Evolutionary conservation across 306 rosid species (phyloP), one percentile per base, ranked within the genome.

Genomic region (Spatholobus suberectus): DNA sequence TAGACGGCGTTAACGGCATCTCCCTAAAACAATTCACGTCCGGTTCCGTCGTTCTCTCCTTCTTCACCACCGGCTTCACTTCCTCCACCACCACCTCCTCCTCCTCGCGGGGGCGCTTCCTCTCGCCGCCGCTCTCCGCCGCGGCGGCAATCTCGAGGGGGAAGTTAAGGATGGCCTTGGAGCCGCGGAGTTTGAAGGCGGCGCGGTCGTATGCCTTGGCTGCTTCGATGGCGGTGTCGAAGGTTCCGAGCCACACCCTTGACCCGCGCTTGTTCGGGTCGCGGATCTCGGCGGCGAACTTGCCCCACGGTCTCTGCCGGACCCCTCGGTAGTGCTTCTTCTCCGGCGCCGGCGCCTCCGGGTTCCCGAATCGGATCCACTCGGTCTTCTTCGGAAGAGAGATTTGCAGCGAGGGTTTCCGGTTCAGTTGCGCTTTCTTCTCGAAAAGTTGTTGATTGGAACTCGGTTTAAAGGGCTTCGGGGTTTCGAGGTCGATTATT

Each of bases 181-280:
- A 69, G 38, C 98, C 98, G 3, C 98, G 92, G 27, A 94, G 87
- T 67, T 80, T 90, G 68, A 94, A 94, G 35, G 98, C 98, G 1
- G 98, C 95, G 20, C 90, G 41, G 59, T 94, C 98, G 74, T 94
- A 94, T 4, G 98, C 95, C 82, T 81, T 92, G 41, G 98, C 98
- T 5, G 98, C 98, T 24, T 94, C 95, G 5, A 94, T 80, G 38
- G 97, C 98, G 4, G 93, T 85, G 29, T 94, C 94, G 70, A 89
- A 94, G 0, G 98, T 94, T 54, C 98, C 98, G 1, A 94, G 90
- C 98, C 98, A 92, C 5, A 92, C 91, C 57, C 98, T 81, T 0
- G 97, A 89, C 21, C 98, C 98, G 18, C 89, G 87, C 38, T 88
- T 85, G 76, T 87, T 92, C 37, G 98, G 98, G 61, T 94, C 98